phyloP scores from a whole-genome alignment of 2,329 filamentous ascomycete genomes.

The Ophiocordyceps camponoti-leonardi region DNA sequence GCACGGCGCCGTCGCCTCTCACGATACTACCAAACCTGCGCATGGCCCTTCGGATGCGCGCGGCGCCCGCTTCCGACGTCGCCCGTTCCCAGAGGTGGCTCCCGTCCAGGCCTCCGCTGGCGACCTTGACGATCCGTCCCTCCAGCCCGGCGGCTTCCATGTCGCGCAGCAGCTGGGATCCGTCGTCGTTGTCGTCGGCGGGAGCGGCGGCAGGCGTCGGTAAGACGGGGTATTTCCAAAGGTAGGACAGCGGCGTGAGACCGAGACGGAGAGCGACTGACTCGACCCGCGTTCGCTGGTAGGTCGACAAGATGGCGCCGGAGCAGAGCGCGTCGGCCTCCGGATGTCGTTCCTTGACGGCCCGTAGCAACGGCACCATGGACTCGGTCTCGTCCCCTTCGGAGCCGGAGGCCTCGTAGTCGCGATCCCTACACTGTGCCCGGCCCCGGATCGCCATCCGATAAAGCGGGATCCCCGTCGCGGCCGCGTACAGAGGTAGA shows the following conservation, averaged over 20 bases:
- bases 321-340: constrained; percentile 74
- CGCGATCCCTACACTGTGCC: constrained; percentile 52
- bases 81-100: constrained; percentile 68
- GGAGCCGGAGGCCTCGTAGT: constrained; percentile 35
- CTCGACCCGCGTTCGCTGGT: constrained; percentile 92
- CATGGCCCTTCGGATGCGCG: constrained; percentile 34
- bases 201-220: constrained; percentile 24
- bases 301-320: constrained; percentile 85
- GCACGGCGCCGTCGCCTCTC: constrained; percentile 43
- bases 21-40: constrained; percentile 45
- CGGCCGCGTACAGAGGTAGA: constrained; percentile 67
- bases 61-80: constrained; percentile 32
- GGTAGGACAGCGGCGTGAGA: constrained; percentile 64
- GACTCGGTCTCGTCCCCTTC: constrained; percentile 73
- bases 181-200: constrained; percentile 15
- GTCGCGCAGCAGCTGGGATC: constrained; percentile 52
- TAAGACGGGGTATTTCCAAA: constrained; percentile 81
- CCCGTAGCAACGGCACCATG: constrained; percentile 55
- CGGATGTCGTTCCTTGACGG: constrained; percentile 52
- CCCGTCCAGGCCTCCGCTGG: constrained; percentile 75
- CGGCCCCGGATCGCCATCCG: constrained; percentile 57
- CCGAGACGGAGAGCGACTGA: constrained; percentile 75
- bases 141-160: constrained; percentile 67
- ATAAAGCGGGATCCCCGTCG: constrained; percentile 70
- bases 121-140: constrained; percentile 87